Evolutionary conservation across 2,329 filamentous ascomycete species (phyloP), one percentile per base, ranked within the genome.

Genomic region (Leptodontidium sp.): DNA sequence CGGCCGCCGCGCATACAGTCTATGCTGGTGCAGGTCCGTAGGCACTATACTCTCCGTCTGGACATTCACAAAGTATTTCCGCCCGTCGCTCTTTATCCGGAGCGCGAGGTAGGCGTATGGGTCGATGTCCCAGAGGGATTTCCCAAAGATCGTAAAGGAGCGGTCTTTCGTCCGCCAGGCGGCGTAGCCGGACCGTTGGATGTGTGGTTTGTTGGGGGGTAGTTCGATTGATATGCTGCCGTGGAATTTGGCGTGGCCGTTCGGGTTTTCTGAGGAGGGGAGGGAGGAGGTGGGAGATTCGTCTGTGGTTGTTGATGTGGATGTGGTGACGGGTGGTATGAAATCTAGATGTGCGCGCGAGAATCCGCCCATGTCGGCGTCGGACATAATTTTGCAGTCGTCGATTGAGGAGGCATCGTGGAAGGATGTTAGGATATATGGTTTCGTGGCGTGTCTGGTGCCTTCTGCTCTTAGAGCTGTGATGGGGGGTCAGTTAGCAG

Each of bases 11-110:
- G 91, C 86, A 74, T 93, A 97, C 4, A 99, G 82, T 61, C 96
- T 86, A 80, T 99, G 96, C 79, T 99, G 96, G 80, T 98, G 96
- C 71, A 99, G 85, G 79, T 99, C 96, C n/a, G 94, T 95, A 12
- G 93, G 92, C 59, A 97, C 93, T 66, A 99, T 90, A 1, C 92
- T 93, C 78, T 99, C 95, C 2, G 94, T 97, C 83, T 98, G 96
- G 17, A 99, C 84, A 80, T 99, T 99, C 76, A 99, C 89, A 68
- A 97, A 93, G 83, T 98, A 99, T 76, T 93, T 91, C 68, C 96
- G 86, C 17, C 94, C 94, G 78, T 98, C 96, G 2, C 93, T 95
- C 79, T 94, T 96, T 75, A 99, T 86, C 15, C 94, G 91, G 77
- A 99, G 81, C 0, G 93, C 95, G 11, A 99, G 89, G 80, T 94